A percentile compares a stretch with the other conserved stretches of the same genome.
These are phyloP conservation scores for Colletotrichum limetticola DNA, from an alignment of 2,329 filamentous ascomycete species.

Conservation along the genomic window DNA sequence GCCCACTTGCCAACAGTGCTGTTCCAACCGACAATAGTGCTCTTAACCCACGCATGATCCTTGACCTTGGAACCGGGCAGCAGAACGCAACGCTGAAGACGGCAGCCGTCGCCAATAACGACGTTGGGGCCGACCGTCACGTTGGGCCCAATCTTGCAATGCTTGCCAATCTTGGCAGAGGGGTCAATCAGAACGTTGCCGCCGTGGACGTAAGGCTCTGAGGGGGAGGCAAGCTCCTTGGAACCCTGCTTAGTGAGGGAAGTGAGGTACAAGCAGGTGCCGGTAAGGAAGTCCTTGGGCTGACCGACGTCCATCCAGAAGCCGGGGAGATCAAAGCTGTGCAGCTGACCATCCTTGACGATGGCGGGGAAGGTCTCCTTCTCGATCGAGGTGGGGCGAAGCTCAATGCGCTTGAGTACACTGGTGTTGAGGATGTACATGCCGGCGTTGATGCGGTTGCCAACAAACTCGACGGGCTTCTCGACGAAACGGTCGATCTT, in stretches of 20 bases:
- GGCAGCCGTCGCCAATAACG: slow-evolving; percentile 91
- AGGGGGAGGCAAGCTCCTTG: slow-evolving; percentile 80
- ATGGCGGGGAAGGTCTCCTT: slow-evolving; percentile 99
- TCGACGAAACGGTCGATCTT: slow-evolving; percentile 99
- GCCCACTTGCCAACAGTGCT: slow-evolving; percentile 96
- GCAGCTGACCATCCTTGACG: slow-evolving; percentile 86
- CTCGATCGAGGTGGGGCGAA: slow-evolving; percentile 96
- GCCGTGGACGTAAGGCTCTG: slow-evolving; percentile 85
- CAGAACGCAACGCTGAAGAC: slow-evolving; percentile 92
- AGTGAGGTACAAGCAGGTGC: slow-evolving; percentile 95
- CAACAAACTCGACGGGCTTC: slow-evolving; percentile 98
- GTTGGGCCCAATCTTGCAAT: slow-evolving; percentile 97
- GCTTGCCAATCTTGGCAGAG: slow-evolving; percentile 95
- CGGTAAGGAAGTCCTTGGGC: slow-evolving; percentile 97
- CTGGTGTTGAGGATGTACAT: slow-evolving; percentile 98
- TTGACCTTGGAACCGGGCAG: slow-evolving; percentile 93
- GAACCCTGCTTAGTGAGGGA: slow-evolving; percentile 91
- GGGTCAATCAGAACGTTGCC: slow-evolving; percentile 97
- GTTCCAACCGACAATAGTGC: slow-evolving; percentile 98
- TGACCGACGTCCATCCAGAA: slow-evolving; percentile 99
- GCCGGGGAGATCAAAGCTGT: slow-evolving; percentile 95
- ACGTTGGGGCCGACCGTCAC: slow-evolving; percentile 96
- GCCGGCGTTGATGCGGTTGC: slow-evolving; percentile 98
- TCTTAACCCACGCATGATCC: slow-evolving; percentile 99
- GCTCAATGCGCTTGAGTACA: slow-evolving; percentile 89